phyloP scores from a whole-genome alignment of 169 alveolate species.

The Perkinsus chesapeaki region DNA sequence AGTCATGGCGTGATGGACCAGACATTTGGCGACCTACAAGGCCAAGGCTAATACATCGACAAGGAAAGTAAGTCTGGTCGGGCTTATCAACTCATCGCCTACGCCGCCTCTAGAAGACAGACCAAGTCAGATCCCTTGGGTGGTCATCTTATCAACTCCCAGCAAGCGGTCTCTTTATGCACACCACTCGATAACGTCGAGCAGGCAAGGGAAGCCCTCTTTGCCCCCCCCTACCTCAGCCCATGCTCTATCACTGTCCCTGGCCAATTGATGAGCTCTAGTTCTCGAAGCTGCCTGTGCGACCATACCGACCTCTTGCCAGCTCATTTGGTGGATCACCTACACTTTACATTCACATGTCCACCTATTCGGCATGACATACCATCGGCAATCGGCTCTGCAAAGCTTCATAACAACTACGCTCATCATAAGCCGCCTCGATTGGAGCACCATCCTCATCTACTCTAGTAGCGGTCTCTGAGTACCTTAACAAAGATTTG shows the following conservation, averaged over 20 bases:
- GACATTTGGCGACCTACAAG: background rate
- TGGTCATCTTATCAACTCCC: background rate
- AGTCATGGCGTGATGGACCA: background rate
- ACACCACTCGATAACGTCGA: too few relatives aligned
- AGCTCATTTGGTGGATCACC: background rate
- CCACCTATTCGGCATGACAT: background rate
- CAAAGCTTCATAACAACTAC: background rate
- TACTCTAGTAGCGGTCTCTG: background rate
- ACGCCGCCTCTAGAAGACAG: background rate
- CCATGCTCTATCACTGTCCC: background rate
- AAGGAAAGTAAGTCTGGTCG: too few relatives aligned
- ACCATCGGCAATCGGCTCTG: background rate
- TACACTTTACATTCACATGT: background rate
- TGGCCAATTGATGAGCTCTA: background rate
- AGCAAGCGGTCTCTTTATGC: too few relatives aligned
- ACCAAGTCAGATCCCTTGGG: background rate
- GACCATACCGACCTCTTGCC: background rate
- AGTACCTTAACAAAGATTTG: too few relatives aligned
- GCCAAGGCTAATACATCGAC: too few relatives aligned
- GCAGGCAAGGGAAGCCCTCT: too few relatives aligned
- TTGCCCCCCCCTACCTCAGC: background rate
- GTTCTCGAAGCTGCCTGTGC: background rate
- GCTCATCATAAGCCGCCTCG: background rate
- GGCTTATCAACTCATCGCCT: too few relatives aligned
- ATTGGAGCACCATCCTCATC: background rate